phyloP scores from a whole-genome alignment of 257 asterid genomes.

The Solanum phureja region DNA sequence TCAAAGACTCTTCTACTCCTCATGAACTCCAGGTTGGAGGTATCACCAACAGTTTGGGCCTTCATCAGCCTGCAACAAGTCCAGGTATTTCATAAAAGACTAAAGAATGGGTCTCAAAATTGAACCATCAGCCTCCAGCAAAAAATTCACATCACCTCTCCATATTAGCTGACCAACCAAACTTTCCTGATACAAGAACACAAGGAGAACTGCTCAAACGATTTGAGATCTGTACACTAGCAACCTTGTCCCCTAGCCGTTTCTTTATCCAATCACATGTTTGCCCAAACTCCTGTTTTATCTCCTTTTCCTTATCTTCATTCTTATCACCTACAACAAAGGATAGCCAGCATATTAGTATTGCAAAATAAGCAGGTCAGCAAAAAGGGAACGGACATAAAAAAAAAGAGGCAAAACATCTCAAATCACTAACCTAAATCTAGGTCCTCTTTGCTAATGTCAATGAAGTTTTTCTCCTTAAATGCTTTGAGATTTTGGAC shows the following conservation, averaged over 20 bases:
- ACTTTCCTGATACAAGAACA: constrained; percentile 94
- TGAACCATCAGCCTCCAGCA: neutral
- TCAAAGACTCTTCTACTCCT: constrained; percentile 89
- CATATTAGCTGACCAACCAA: constrained; percentile 99
- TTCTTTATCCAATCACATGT: constrained; percentile 93
- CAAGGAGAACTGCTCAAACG: constrained; percentile 92
- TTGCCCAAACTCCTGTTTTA: constrained; percentile 81
- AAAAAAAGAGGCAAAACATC: neutral
- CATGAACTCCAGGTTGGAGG: constrained; percentile 73
- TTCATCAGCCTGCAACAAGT: constrained; percentile 75
- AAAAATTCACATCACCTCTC: constrained; percentile 47
- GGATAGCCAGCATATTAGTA: neutral
- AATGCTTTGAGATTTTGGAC: constrained; percentile 76
- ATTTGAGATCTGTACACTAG: constrained; percentile 83
- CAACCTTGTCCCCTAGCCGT: constrained; percentile 70
- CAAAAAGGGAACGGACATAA: neutral
- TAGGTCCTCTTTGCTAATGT: constrained; percentile 92
- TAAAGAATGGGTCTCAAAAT: neutral
- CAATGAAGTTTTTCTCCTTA: constrained; percentile 83
- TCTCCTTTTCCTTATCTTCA: constrained; percentile 73
- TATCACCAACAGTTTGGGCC: constrained; percentile 73
- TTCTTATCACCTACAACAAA: constrained; percentile 67
- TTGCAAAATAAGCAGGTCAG: neutral
- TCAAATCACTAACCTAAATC: constrained; percentile 67
- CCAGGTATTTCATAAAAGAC: constrained; percentile 2